phyloP scores from a whole-genome alignment of 2,329 filamentous ascomycete species.

The Colletotrichum echinochloae region DNA sequence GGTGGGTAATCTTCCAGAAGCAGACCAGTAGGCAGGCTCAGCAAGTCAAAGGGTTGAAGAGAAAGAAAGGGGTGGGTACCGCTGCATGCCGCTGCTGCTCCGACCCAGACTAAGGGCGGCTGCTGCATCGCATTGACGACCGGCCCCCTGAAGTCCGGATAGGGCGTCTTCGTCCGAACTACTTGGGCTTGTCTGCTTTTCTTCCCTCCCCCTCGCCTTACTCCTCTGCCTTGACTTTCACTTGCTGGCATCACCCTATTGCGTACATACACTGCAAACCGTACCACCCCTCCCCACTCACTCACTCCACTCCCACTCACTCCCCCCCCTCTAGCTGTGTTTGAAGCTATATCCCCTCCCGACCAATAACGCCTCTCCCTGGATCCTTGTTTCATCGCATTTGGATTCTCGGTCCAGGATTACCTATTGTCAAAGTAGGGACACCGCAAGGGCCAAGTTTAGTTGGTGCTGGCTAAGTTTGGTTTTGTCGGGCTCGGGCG shows the following conservation, averaged over 20 bases:
- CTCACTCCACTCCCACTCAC: background rate
- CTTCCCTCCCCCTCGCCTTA: too few relatives aligned
- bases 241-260: constrained; percentile 8
- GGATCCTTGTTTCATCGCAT: constrained; percentile 42
- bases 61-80: background rate
- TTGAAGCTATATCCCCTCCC: constrained; percentile 40
- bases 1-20: constrained; percentile 31
- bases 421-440: constrained; percentile 6
- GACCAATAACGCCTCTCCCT: constrained; percentile 35
- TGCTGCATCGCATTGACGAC: constrained; percentile 40
- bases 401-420: constrained; percentile 14
- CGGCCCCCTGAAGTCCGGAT: constrained; percentile 25
- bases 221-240: background rate
- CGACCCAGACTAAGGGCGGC: constrained; percentile 32
- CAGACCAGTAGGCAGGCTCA: background rate
- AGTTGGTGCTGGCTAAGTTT: constrained; percentile 27
- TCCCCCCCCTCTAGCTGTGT: constrained; percentile 31
- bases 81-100: background rate
- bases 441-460: constrained; percentile 20
- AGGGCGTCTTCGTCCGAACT: constrained; percentile 39
- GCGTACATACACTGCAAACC: background rate
- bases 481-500: constrained; percentile 36
- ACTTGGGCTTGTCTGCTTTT: constrained; percentile 6
- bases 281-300: constrained; percentile 17
- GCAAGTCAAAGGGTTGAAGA: constrained; percentile 7